Percentiles rank a stretch among this genome's conserved stretches.
phyloP scores from a whole-genome alignment of 164 flowering plant genomes.

The Litsea cubeba region DNA sequence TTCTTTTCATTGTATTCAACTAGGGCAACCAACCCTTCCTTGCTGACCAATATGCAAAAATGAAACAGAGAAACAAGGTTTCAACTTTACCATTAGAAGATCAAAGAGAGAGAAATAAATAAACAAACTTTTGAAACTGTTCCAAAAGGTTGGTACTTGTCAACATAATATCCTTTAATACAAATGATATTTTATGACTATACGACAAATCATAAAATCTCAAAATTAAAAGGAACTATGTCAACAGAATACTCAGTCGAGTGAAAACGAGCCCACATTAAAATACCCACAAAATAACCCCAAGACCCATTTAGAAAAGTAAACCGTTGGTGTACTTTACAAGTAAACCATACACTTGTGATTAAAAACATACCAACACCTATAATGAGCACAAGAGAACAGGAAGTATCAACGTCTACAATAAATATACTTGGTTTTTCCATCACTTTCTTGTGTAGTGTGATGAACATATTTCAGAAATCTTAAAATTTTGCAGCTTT shows the following conservation, averaged over 20 bases:
- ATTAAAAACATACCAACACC: too few relatives aligned
- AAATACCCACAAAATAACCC: not conserved
- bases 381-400: too few relatives aligned
- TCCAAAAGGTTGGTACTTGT: too few relatives aligned
- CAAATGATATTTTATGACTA: too few relatives aligned
- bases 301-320: not conserved
- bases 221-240: not conserved
- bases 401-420: too few relatives aligned
- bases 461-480: not conserved
- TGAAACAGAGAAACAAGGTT: not conserved
- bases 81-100: not conserved
- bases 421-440: too few relatives aligned
- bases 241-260: too few relatives aligned
- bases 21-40: conserved; percentile 63
- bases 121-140: too few relatives aligned
- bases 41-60: conserved; percentile 35
- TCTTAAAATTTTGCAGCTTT: not conserved
- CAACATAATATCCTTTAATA: too few relatives aligned
- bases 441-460: not conserved
- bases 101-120: not conserved
- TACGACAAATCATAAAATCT: not conserved
- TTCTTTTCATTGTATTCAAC: conserved; percentile 95
- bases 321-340: not conserved
- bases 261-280: too few relatives aligned
- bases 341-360: too few relatives aligned